Evolutionary conservation across 441 rosid species (phyloP).

Genomic region (Gossypium laxum): DNA sequence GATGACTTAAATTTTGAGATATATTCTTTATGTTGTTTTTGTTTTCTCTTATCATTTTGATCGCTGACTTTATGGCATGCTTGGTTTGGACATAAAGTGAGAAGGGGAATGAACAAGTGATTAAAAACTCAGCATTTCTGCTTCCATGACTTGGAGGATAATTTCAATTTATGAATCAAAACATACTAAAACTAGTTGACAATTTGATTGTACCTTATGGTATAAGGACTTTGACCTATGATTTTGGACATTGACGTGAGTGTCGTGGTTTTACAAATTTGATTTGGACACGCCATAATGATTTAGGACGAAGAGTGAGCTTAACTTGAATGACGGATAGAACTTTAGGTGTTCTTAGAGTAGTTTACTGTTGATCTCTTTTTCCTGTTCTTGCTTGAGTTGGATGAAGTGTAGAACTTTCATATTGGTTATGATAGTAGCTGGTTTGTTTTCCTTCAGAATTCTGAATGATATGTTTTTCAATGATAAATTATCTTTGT

Average conservation of each 20-base stretch:
- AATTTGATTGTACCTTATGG: background rate
- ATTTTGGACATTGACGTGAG: background rate
- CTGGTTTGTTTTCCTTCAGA: background rate
- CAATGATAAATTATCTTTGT: background rate
- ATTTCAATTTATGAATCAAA: background rate
- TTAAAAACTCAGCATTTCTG: constrained; percentile 3
- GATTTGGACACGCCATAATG: background rate
- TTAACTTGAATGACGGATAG: background rate
- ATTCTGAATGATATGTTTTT: background rate
- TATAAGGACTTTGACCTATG: background rate
- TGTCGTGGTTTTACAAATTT: background rate
- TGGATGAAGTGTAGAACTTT: background rate
- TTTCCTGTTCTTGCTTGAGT: background rate
- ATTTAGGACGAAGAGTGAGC: background rate
- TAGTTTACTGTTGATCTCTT: background rate
- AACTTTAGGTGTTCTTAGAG: background rate
- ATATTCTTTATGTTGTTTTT: background rate
- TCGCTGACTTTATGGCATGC: background rate
- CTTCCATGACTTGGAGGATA: background rate
- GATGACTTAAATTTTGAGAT: no score
- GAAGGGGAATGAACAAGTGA: background rate
- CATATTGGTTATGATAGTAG: background rate
- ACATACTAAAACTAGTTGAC: background rate
- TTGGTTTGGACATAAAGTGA: background rate
- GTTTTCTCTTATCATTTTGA: background rate